phyloP scores from a whole-genome alignment of 805 yeast genomes.

The Scheffersomyces stipitis region DNA sequence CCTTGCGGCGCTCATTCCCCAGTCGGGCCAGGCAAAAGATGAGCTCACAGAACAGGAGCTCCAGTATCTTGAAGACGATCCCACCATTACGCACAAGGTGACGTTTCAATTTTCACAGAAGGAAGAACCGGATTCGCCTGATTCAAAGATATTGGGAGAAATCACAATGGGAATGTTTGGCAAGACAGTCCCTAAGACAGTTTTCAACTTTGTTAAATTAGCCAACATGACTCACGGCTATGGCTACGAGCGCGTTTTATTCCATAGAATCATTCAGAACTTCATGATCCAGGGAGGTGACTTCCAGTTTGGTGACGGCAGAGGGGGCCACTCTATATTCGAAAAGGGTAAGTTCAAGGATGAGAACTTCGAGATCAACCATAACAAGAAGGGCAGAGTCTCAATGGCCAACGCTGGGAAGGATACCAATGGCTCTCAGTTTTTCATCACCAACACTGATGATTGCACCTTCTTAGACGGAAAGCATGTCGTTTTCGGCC shows the following conservation, averaged over 20 bases:
- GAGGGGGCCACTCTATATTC: slow-evolving; percentile 17
- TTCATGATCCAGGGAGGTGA: slow-evolving; percentile 45
- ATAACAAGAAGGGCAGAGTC: slow-evolving; percentile 23
- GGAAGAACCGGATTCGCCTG: slow-evolving; percentile 9
- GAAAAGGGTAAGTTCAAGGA: slow-evolving; percentile 12
- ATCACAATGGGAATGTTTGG: slow-evolving; percentile 66
- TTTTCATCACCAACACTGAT: slow-evolving; percentile 20
- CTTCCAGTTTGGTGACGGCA: slow-evolving; percentile 16
- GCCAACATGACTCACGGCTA: slow-evolving; percentile 27
- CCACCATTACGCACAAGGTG: slow-evolving; percentile 49
- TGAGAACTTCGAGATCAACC: slow-evolving; percentile 23
- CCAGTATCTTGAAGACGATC: slow-evolving; percentile 37
- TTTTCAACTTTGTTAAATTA: slow-evolving; percentile 31
- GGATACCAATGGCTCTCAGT: slow-evolving; percentile 23
- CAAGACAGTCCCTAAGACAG: slow-evolving; percentile 54
- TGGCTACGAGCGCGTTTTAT: slow-evolving; percentile 18
- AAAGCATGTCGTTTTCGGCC: slow-evolving; percentile 28
- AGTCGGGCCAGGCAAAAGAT: slow-evolving; percentile 1
- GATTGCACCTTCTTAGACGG: slow-evolving; percentile 20
- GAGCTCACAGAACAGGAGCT: slow-evolving; percentile 17
- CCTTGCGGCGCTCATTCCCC: not conserved
- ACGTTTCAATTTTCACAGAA: slow-evolving; percentile 38
- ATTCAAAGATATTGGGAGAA: slow-evolving; percentile 30
- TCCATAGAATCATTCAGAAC: slow-evolving; percentile 37
- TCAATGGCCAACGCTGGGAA: slow-evolving; percentile 27